Evolutionary conservation across 345 rosid genomes (phyloP).

Genomic region (Hibiscus mutabilis): DNA sequence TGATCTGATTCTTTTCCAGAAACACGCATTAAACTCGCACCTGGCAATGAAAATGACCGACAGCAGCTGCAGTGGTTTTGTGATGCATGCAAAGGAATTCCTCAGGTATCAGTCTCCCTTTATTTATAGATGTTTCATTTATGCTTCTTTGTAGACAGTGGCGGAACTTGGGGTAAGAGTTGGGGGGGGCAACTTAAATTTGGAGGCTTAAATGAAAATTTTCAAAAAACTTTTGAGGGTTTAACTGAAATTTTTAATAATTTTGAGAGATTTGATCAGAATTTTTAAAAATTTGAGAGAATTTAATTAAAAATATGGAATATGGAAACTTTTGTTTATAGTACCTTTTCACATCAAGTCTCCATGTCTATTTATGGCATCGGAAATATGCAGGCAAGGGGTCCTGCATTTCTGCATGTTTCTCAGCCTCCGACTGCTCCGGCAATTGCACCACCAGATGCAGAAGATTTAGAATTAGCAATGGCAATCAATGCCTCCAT

Average conservation of each 20-base stretch:
- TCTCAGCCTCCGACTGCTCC: constrained; percentile 29
- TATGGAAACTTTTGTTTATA: background rate
- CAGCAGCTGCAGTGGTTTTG: constrained; percentile 82
- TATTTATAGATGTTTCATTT: constrained; percentile 5
- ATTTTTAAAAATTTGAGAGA: too few relatives aligned
- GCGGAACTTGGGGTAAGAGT: too few relatives aligned
- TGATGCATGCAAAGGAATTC: constrained; percentile 93
- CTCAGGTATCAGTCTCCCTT: constrained; percentile 49
- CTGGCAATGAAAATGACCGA: constrained; percentile 64
- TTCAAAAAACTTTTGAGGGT: too few relatives aligned
- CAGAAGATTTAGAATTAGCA: constrained; percentile 58
- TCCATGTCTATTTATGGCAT: background rate
- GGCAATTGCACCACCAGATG: constrained; percentile 64
- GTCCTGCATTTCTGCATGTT: constrained; percentile 55
- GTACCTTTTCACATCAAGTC: background rate
- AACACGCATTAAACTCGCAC: constrained; percentile 64
- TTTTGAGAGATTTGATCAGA: too few relatives aligned
- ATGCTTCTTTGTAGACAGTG: background rate
- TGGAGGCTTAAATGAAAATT: too few relatives aligned
- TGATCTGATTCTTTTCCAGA: constrained; percentile 39
- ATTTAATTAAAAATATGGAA: too few relatives aligned
- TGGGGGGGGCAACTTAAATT: too few relatives aligned
- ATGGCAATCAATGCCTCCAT: constrained; percentile 76
- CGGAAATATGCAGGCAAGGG: constrained; percentile 41
- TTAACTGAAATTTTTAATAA: too few relatives aligned